A percentile compares a stretch with the other conserved stretches of the same genome.
phyloP scores from a whole-genome alignment of 2,329 filamentous ascomycete genomes.

The Epichloe sp. region DNA sequence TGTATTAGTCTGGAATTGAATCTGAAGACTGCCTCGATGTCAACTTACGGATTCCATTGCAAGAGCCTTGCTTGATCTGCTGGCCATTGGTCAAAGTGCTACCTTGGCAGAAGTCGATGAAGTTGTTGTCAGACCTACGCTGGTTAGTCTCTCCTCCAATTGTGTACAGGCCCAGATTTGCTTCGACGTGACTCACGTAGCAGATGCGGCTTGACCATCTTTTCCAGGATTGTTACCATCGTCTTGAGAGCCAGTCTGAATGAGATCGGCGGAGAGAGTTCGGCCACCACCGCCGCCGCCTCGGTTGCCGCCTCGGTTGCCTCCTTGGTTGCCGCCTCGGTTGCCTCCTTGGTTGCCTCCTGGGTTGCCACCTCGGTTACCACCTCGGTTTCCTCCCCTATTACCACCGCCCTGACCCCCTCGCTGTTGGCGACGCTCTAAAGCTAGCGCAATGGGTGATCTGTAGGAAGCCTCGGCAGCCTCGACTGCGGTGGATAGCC shows the following conservation, averaged over 20 bases:
- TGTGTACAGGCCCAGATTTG: neutral
- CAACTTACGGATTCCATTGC: slow-evolving; percentile 44
- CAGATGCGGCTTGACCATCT: slow-evolving; percentile 37
- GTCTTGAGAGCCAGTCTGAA: slow-evolving; percentile 36
- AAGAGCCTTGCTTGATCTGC: slow-evolving; percentile 45
- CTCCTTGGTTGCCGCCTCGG: slow-evolving; percentile 8
- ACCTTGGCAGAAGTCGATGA: slow-evolving; percentile 49
- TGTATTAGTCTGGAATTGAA: neutral
- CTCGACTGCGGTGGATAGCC: slow-evolving; percentile 23
- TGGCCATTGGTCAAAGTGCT: slow-evolving; percentile 45
- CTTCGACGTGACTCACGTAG: slow-evolving; percentile 30
- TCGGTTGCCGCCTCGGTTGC: neutral
- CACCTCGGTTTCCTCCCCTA: neutral
- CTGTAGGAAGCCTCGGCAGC: slow-evolving; percentile 28
- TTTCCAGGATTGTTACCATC: slow-evolving; percentile 33
- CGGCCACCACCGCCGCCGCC: slow-evolving; percentile 15
- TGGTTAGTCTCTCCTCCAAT: neutral
- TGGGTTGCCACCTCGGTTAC: neutral
- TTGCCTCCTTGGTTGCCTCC: neutral
- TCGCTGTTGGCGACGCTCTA: slow-evolving; percentile 27
- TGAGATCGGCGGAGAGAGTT: slow-evolving; percentile 25
- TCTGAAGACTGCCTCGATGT: neutral
- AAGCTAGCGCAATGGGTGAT: slow-evolving; percentile 22
- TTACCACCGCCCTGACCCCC: neutral
- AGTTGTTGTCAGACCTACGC: slow-evolving; percentile 41